Conservation (phyloP, 140 eudicot genomes). For the Stevia rebaudiana region DNA sequence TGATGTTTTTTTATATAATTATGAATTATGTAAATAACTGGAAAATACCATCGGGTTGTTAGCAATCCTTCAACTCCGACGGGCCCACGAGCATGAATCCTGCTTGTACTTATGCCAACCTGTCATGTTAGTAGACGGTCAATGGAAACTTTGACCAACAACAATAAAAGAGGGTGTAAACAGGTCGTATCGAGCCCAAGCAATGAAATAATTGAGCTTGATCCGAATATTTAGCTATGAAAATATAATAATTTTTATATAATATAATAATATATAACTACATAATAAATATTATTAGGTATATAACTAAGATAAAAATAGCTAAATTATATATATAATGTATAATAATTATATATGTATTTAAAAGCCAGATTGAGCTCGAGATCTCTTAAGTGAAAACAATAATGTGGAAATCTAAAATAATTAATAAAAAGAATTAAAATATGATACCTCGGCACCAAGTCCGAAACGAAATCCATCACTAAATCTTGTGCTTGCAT, state of each 20-base stretch:
- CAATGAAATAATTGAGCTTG: no score
- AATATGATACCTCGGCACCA: constrained; percentile 81
- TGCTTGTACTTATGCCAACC: constrained; percentile 99
- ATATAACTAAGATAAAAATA: no score
- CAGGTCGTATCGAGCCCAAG: no score
- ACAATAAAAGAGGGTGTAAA: neutral
- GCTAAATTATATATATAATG: no score
- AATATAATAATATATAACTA: no score
- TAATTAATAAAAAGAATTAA: neutral
- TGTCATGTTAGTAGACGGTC: constrained; percentile 21
- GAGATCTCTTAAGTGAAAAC: neutral
- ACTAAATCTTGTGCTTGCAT: constrained; percentile 92
- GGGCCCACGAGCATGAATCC: constrained; percentile 99
- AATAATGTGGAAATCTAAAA: neutral
- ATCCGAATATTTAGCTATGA: no score
- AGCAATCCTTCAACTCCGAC: constrained; percentile 98
- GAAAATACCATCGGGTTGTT: constrained; percentile 82
- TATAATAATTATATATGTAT: no score
- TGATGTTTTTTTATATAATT: neutral
- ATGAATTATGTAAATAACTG: neutral
- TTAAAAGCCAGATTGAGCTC: no score
- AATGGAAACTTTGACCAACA: neutral
- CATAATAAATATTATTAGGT: no score
- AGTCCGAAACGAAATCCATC: constrained; percentile 97
- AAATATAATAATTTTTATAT: no score